A percentile compares a stretch with the other conserved stretches of the same genome.
phyloP scores from a whole-genome alignment of 768 basidiomycete genomes.

The Dioszegia hungarica region DNA sequence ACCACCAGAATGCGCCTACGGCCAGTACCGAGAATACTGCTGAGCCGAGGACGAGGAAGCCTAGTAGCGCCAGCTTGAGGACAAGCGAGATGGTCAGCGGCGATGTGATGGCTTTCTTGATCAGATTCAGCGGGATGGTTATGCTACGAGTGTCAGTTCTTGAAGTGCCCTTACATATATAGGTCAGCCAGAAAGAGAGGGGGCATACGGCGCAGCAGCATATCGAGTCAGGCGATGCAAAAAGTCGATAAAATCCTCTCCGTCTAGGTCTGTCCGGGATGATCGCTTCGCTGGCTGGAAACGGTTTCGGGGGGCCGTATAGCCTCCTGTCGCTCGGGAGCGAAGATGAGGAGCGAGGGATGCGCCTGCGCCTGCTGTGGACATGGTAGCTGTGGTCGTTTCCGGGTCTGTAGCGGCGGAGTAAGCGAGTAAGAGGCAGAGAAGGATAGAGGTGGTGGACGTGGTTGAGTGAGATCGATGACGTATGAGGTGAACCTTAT shows the following conservation, averaged over 20 bases:
- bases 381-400: background rate
- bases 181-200: too few relatives aligned
- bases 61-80: constrained; percentile 34
- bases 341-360: background rate
- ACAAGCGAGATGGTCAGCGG: constrained; percentile 41
- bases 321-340: background rate
- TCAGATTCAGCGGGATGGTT: constrained; percentile 28
- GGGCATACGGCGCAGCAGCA: constrained; percentile 19
- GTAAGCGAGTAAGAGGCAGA: too few relatives aligned
- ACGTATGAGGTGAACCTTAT: too few relatives aligned
- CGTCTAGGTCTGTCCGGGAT: background rate
- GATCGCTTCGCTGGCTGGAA: background rate
- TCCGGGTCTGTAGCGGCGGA: too few relatives aligned
- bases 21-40: constrained; percentile 39
- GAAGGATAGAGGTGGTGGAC: background rate
- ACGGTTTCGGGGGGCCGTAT: background rate
- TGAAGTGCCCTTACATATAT: too few relatives aligned
- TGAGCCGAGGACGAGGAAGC: constrained; percentile 29
- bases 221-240: constrained; percentile 6
- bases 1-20: constrained; percentile 44
- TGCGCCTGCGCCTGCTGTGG: background rate
- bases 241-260: constrained; percentile 29
- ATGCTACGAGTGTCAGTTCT: constrained; percentile 15
- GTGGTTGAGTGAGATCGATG: background rate
- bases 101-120: constrained; percentile 32